These are phyloP conservation scores for Vitis rupestris DNA, from an alignment of 164 flowering plant species.

Conservation along the genomic window DNA sequence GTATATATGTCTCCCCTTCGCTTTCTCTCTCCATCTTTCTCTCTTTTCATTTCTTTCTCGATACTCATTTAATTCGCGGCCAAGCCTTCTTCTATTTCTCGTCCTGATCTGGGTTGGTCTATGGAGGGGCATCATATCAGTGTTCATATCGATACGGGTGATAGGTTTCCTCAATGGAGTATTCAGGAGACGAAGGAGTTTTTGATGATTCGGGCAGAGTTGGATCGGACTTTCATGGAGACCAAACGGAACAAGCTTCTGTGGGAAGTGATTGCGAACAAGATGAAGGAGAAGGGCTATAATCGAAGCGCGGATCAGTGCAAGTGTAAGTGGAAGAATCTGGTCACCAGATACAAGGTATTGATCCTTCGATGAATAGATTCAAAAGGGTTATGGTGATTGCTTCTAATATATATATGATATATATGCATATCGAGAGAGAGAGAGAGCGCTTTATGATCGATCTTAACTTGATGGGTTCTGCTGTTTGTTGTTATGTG, in stretches of 20 bases:
- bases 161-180: slow-evolving; percentile 91
- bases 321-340: slow-evolving; percentile 97
- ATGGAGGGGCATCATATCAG: slow-evolving; percentile 52
- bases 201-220: slow-evolving; percentile 61
- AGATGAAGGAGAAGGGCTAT: slow-evolving; percentile 79
- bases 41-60: slow-evolving; percentile 8
- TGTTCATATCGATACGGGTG: slow-evolving; percentile 31
- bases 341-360: slow-evolving; percentile 86
- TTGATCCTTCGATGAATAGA: too few species aligned
- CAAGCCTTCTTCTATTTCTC: not conserved
- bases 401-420: too few species aligned
- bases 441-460: too few species aligned
- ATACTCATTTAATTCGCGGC: not conserved
- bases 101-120: not conserved
- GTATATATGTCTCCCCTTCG: slow-evolving; percentile 8
- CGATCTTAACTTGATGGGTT: not conserved
- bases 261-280: slow-evolving; percentile 74
- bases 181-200: slow-evolving; percentile 79
- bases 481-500: not conserved
- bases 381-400: too few species aligned
- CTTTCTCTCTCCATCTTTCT: slow-evolving; percentile 3
- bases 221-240: slow-evolving; percentile 88
- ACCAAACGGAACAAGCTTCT: slow-evolving; percentile 80
- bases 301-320: slow-evolving; percentile 90
- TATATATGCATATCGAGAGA: too few species aligned